Evolutionary conservation across 139 green algal genomes (phyloP).

Genomic region (Diplosphaera chodatii): DNA sequence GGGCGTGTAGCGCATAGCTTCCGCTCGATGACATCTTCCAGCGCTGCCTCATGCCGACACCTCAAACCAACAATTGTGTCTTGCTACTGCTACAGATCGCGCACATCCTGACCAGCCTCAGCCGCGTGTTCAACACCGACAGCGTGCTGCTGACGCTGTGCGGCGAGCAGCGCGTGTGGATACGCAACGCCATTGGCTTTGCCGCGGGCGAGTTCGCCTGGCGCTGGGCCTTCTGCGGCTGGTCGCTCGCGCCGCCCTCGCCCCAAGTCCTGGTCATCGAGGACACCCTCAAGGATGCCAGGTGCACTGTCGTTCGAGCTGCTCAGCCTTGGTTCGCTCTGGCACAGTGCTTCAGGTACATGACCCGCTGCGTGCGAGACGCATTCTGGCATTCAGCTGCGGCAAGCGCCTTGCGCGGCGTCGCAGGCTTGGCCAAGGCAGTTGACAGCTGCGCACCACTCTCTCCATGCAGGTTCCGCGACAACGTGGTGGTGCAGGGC

Average conservation of each 20-base stretch:
- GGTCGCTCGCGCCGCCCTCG: not conserved
- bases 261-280: conserved; percentile 5
- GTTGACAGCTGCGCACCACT: too few relatives aligned
- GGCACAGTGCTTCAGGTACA: too few relatives aligned
- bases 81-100: not conserved
- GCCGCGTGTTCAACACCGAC: not conserved
- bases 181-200: not conserved
- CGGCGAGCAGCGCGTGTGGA: not conserved
- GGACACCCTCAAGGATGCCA: conserved; percentile 2
- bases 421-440: too few relatives aligned
- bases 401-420: too few relatives aligned
- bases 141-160: not conserved
- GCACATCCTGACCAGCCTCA: not conserved
- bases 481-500: conserved; percentile 51
- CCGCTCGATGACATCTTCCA: too few relatives aligned
- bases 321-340: too few relatives aligned
- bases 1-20: too few relatives aligned
- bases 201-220: not conserved
- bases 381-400: too few relatives aligned
- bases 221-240: conserved; percentile 3
- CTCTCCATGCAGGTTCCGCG: conserved; percentile 30
- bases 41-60: too few relatives aligned
- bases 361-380: too few relatives aligned
- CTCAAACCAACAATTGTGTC: too few relatives aligned
- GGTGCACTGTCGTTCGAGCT: not conserved